Evolutionary conservation across 805 yeast species (phyloP).

Genomic region (Ogataea dorogensis): DNA sequence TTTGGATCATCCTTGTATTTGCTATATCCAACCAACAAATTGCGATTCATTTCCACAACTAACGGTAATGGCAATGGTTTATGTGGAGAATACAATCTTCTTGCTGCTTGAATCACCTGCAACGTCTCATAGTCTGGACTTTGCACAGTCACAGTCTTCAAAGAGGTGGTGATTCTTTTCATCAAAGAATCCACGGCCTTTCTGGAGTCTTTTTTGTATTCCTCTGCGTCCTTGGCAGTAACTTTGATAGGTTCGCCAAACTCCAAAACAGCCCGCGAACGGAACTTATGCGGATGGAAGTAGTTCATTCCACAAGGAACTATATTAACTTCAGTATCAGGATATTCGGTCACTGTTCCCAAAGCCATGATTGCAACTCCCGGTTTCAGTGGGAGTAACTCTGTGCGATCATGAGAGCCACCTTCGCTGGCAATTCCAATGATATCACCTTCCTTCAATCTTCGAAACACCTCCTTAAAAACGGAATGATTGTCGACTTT

Average conservation of each 20-base stretch:
- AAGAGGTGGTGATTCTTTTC: slow-evolving; percentile 62
- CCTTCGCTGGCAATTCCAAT: slow-evolving; percentile 97
- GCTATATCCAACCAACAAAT: slow-evolving; percentile 79
- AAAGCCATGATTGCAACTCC: slow-evolving; percentile 98
- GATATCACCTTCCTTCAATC: slow-evolving; percentile 66
- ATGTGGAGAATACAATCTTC: slow-evolving; percentile 79
- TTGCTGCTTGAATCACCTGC: slow-evolving; percentile 88
- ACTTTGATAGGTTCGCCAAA: slow-evolving; percentile 85
- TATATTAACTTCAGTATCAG: slow-evolving; percentile 70
- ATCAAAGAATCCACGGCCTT: slow-evolving; percentile 69
- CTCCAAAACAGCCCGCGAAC: slow-evolving; percentile 93
- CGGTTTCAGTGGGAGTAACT: slow-evolving; percentile 86
- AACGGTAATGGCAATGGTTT: slow-evolving; percentile 74
- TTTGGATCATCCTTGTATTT: slow-evolving; percentile 70
- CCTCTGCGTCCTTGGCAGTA: slow-evolving; percentile 54
- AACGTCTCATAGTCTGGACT: slow-evolving; percentile 86
- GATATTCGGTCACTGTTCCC: slow-evolving; percentile 75
- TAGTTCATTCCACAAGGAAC: slow-evolving; percentile 98
- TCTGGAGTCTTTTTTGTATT: slow-evolving; percentile 63
- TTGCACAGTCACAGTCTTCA: slow-evolving; percentile 80
- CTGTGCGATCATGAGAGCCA: slow-evolving; percentile 96
- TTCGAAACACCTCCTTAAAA: slow-evolving; percentile 77
- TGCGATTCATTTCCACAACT: slow-evolving; percentile 86
- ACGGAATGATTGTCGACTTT: slow-evolving; percentile 81
- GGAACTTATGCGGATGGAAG: slow-evolving; percentile 91